Base-by-base conservation (phyloP, 2,329 filamentous ascomycete species). In the Aspergillus fumigatus region DNA sequence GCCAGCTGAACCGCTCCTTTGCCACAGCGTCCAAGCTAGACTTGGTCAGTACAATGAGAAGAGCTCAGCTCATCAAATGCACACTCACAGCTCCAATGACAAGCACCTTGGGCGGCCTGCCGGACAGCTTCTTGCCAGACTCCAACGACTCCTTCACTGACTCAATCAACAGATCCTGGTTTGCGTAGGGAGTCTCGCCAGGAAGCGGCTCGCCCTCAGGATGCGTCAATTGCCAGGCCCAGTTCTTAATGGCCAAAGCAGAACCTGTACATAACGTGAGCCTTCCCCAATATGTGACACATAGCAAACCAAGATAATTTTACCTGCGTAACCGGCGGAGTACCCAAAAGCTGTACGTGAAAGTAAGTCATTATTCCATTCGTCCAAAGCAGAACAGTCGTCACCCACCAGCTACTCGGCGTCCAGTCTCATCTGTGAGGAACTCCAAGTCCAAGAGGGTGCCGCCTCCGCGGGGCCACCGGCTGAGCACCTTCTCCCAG, bases 361-460 rank as follows among this genome's bases (percentile, higher is more conserved):
- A 27, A 4, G 50, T 60, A 29, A 64, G 55, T 52, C 45, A 47
- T 45, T 26, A 21, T 32, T 19, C 52, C 35, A 47, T 14, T 47
- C 43, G 2, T 3, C 21, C 19, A 21, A 11, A 14, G 10, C 11
- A 14, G 23, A 23, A 40, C 11, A 26, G 19, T 19, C 3, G 14
- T 7, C 11, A 47, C 68, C 60, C 58, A 73, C 70, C 73, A 62
- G 74, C 75, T 56, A 77, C 74, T 59, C 75, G 70, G 83, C 88
- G 80, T 40, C 89, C 89, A 29, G 78, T 81, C 61, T 87, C 83
- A 64, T 95, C 88, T 41, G 84, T 83, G 40, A 97, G 80, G 72
- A 96, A 97, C 72, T 96, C 92, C 40, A 97, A 82, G 68, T 97
- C 92, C 57, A 92, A 84, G 14, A 97, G 84, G 0, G 84, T 87